Percentiles rank a stretch among this genome's conserved stretches.
Evolutionary conservation across 2,329 filamentous ascomycete genomes (phyloP).

Genomic region (Dactylonectria estremocensis): DNA sequence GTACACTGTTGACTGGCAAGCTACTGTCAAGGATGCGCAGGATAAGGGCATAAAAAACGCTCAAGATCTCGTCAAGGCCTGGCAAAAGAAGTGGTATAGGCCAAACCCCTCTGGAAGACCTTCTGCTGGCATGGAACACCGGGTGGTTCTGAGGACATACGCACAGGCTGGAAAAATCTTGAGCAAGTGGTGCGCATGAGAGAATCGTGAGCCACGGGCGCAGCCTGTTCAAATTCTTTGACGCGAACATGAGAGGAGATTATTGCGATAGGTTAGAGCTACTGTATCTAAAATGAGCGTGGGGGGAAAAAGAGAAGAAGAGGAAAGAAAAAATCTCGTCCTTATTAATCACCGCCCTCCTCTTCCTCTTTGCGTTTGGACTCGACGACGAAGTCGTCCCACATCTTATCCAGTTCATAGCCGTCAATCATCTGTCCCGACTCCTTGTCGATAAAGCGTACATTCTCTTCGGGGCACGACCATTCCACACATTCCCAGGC

Average conservation of each 20-base stretch:
- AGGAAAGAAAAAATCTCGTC: background rate
- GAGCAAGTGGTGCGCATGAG: background rate
- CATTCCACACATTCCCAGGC: slow-evolving; percentile 4
- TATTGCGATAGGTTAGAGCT: background rate
- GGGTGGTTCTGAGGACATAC: background rate
- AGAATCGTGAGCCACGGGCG: background rate
- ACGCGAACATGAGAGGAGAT: background rate
- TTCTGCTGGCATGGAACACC: background rate
- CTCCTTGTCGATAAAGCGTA: slow-evolving; percentile 7
- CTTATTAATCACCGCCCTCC: background rate
- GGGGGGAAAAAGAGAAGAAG: too few relatives aligned
- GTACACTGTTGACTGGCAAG: background rate
- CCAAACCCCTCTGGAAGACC: background rate
- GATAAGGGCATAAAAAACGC: background rate
- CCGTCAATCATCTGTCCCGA: slow-evolving; percentile 6
- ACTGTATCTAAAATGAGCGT: background rate
- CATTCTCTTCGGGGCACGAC: slow-evolving; percentile 7
- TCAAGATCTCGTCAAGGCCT: background rate
- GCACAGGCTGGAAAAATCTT: background rate
- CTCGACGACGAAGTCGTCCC: background rate
- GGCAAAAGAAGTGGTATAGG: background rate
- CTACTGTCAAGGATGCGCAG: background rate
- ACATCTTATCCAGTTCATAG: slow-evolving; percentile 12
- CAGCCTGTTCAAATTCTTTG: background rate
- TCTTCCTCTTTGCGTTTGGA: background rate